Conservation (phyloP, 805 yeast genomes). For the Suhomyces faveliae region DNA sequence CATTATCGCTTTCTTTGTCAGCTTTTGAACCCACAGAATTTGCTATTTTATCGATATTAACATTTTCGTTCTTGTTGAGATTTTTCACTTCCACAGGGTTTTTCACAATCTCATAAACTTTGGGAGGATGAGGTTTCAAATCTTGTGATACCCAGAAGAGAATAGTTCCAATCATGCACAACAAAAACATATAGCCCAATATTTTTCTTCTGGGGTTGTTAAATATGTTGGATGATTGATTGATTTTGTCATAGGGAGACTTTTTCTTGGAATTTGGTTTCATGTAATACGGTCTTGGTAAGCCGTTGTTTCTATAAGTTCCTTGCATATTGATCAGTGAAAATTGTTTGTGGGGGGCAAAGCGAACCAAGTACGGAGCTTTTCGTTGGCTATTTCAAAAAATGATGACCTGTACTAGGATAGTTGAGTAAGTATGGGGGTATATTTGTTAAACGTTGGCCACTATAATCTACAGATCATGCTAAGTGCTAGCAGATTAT, state of each 20-base stretch:
- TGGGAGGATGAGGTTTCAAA: constrained; percentile 27
- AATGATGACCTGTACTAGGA: background rate
- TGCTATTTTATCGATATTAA: constrained; percentile 27
- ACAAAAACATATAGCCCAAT: constrained; percentile 37
- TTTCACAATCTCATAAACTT: constrained; percentile 23
- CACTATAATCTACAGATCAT: background rate
- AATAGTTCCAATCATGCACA: constrained; percentile 34
- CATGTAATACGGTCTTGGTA: constrained; percentile 48
- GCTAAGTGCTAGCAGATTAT: background rate
- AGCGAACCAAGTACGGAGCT: background rate
- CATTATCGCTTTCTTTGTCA: constrained; percentile 33
- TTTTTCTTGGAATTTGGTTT: constrained; percentile 37
- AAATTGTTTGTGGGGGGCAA: background rate
- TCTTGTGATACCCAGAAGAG: constrained; percentile 38
- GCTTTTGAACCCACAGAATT: constrained; percentile 28
- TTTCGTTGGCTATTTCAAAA: background rate
- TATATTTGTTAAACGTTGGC: background rate
- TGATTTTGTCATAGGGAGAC: constrained; percentile 35
- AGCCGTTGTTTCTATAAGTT: constrained; percentile 39
- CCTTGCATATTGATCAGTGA: constrained; percentile 37
- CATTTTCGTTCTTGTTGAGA: constrained; percentile 2
- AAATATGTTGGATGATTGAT: constrained; percentile 27
- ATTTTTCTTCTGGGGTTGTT: constrained; percentile 38
- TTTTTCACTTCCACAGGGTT: constrained; percentile 3
- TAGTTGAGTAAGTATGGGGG: background rate